Evolutionary conservation across 192 early-diverging fungal genomes (phyloP).

Genomic region (Backusella macrospora): DNA sequence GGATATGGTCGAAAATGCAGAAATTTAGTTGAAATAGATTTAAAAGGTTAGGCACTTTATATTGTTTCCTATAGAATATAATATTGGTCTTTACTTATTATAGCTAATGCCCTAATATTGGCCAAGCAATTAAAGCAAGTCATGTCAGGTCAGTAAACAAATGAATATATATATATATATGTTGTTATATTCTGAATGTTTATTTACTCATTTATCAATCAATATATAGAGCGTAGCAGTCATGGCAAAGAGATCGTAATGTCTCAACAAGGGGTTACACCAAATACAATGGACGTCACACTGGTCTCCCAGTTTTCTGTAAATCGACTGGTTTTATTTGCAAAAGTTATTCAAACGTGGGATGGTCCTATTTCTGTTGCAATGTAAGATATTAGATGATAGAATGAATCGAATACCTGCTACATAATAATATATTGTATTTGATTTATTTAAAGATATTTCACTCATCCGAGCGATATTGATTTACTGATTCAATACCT

Average conservation of each 20-base stretch:
- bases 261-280: neutral
- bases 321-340: constrained; percentile 51
- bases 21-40: constrained; percentile 17
- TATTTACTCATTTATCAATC: neutral
- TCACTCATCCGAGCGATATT: constrained; percentile 46
- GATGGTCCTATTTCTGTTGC: constrained; percentile 48
- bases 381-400: constrained; percentile 36
- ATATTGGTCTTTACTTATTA: neutral
- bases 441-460: constrained; percentile 39
- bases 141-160: constrained; percentile 5
- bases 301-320: constrained; percentile 57
- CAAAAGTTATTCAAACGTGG: constrained; percentile 45
- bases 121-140: neutral
- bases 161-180: neutral
- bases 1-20: constrained; percentile 17
- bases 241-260: neutral
- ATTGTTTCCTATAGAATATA: neutral
- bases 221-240: neutral
- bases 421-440: neutral
- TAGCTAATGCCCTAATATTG: constrained; percentile 14
- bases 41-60: constrained; percentile 6
- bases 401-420: neutral
- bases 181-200: too few relatives aligned
- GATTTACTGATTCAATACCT: constrained; percentile 45
- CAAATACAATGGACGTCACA: constrained; percentile 35